These are phyloP conservation scores for Salix purpurea DNA, from an alignment of 345 rosid genomes.

Conservation along the genomic window DNA sequence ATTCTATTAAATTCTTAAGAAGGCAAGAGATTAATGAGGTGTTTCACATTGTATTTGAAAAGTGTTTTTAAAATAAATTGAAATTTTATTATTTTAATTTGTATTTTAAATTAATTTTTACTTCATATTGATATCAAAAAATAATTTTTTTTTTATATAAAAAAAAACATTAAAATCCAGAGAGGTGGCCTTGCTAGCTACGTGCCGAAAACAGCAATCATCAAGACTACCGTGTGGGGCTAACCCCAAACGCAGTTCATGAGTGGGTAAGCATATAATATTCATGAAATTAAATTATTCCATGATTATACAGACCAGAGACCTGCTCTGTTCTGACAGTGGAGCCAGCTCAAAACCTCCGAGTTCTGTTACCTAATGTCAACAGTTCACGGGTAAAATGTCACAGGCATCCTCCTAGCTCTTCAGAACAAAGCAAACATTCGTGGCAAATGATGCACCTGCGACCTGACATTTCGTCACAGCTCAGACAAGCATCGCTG, in stretches of 20 bases:
- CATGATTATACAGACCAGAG: not conserved
- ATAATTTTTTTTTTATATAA: no score
- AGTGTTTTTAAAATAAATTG: no score
- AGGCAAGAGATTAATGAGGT: not conserved
- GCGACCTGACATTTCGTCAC: not conserved
- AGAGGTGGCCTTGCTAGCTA: no score
- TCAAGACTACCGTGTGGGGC: constrained; percentile 4
- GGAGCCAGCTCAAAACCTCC: not conserved
- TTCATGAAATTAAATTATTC: not conserved
- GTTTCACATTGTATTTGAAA: no score
- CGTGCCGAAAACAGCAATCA: not conserved
- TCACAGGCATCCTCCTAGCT: not conserved
- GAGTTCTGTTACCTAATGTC: not conserved
- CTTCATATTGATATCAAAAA: no score
- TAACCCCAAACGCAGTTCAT: not conserved
- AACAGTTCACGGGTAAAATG: not conserved
- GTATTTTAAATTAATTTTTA: no score
- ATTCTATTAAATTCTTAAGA: not conserved
- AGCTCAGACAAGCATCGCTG: not conserved
- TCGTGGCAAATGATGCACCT: not conserved
- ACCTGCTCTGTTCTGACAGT: no score
- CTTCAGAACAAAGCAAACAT: not conserved
- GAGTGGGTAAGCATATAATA: not conserved
- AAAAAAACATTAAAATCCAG: no score
- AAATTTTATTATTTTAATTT: no score